These are phyloP conservation scores for Arxiozyma telluris DNA, from an alignment of 1,139 yeast genomes.

Conservation along the genomic window DNA sequence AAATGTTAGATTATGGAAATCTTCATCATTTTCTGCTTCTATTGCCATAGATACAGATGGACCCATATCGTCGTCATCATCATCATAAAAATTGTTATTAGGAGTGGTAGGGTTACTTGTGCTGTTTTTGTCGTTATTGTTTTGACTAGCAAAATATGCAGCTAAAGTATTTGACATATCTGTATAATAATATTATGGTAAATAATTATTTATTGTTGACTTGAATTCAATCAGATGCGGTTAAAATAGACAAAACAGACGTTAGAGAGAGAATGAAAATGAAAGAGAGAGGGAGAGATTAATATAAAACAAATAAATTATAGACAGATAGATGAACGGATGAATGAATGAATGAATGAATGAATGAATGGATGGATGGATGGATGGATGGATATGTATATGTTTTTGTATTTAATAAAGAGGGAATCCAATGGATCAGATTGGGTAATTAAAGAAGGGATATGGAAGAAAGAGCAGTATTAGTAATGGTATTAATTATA, in stretches of 20 bases:
- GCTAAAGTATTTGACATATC: slow-evolving; percentile 24
- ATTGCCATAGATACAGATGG: slow-evolving; percentile 40
- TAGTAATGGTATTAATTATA: no score
- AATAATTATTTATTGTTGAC: no score
- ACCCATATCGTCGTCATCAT: slow-evolving; percentile 31
- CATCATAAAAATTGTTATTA: slow-evolving; percentile 4
- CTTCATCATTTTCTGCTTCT: slow-evolving; percentile 63
- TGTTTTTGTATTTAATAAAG: no score
- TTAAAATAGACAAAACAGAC: neutral
- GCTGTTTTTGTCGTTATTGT: slow-evolving; percentile 4
- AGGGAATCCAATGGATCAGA: no score
- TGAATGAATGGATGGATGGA: neutral
- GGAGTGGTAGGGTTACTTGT: neutral
- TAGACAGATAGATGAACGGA: no score
- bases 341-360: no score
- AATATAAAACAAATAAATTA: no score
- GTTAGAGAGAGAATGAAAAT: no score
- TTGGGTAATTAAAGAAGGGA: no score
- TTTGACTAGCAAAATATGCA: slow-evolving; percentile 15
- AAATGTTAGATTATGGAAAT: slow-evolving; percentile 64
- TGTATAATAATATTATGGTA: no score
- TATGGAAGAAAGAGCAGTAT: no score
- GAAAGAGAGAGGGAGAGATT: no score
- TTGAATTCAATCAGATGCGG: neutral
- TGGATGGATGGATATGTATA: neutral